phyloP scores from a whole-genome alignment of 106 monocot species.

The Dendrobium catenatum region DNA sequence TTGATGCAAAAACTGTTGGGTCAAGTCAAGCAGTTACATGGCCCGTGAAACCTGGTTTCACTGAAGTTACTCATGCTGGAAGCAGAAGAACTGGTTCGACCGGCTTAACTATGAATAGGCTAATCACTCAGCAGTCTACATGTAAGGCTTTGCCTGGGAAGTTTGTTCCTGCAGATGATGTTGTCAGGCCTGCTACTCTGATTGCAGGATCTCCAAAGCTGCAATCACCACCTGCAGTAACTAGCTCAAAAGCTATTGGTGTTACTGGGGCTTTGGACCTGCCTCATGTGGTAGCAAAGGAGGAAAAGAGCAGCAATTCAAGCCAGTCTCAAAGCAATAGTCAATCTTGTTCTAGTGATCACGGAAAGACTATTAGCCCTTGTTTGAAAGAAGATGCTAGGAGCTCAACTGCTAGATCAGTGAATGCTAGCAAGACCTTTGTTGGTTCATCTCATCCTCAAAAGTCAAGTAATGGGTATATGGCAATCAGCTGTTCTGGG shows the following conservation, averaged over 20 bases:
- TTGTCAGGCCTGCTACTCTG: constrained; percentile 20
- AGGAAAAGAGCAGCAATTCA: constrained; percentile 85
- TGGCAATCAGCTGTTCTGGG: constrained; percentile 20
- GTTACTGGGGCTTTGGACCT: constrained; percentile 17
- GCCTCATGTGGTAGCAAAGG: constrained; percentile 38
- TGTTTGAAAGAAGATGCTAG: constrained; percentile 61
- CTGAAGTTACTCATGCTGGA: constrained; percentile 31
- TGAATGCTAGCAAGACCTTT: constrained; percentile 29
- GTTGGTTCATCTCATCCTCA: constrained; percentile 36
- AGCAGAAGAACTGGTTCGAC: constrained; percentile 34
- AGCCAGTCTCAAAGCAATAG: constrained; percentile 40
- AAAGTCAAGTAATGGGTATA: constrained; percentile 48
- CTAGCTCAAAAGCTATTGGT: constrained; percentile 27
- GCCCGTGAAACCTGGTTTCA: constrained; percentile 39
- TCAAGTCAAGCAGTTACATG: constrained; percentile 45
- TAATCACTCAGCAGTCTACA: constrained; percentile 30
- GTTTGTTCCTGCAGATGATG: constrained; percentile 27
- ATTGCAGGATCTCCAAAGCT: constrained; percentile 26
- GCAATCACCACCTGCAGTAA: constrained; percentile 9
- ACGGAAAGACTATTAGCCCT: constrained; percentile 32
- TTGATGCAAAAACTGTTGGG: constrained; percentile 44
- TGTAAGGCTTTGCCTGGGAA: constrained; percentile 35
- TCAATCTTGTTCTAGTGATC: constrained; percentile 53
- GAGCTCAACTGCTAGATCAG: constrained; percentile 45
- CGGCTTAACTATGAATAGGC: constrained; percentile 26